Percentiles rank a stretch among this genome's conserved stretches.
Evolutionary conservation across 352 stramenopile genomes (phyloP).

Genomic region (Pythium volutum): DNA sequence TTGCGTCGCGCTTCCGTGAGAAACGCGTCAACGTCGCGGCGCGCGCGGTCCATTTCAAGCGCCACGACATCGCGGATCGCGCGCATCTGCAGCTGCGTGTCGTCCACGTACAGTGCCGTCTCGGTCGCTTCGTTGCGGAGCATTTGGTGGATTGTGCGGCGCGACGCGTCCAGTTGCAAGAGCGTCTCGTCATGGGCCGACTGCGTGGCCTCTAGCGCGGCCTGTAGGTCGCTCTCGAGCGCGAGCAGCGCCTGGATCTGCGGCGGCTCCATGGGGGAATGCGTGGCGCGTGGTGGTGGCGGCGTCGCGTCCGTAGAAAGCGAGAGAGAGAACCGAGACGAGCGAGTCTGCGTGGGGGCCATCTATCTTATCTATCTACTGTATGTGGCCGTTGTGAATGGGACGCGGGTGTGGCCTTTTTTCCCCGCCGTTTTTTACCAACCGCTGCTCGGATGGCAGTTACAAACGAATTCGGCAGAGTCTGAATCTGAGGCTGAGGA

Average conservation of each 20-base stretch:
- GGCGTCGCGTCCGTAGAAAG: background rate
- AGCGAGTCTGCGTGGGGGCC: background rate
- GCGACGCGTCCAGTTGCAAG: constrained; percentile 20
- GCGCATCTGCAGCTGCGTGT: constrained; percentile 25
- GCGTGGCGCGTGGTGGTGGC: background rate
- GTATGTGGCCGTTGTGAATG: no score
- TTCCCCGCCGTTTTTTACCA: constrained; percentile 1
- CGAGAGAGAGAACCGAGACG: background rate
- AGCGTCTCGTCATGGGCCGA: constrained; percentile 9
- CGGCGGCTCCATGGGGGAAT: background rate
- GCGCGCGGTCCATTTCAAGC: constrained; percentile 26
- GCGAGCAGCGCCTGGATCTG: constrained; percentile 11
- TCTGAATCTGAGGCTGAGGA: no score
- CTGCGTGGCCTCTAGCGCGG: constrained; percentile 12
- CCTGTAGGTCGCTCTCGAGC: constrained; percentile 26
- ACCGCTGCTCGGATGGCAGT: background rate
- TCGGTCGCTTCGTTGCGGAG: constrained; percentile 24
- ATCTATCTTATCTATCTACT: no score
- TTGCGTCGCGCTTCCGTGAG: constrained; percentile 20
- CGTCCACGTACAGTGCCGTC: constrained; percentile 21
- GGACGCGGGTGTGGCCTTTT: background rate
- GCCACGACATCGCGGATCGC: constrained; percentile 26
- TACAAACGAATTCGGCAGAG: background rate
- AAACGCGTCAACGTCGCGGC: constrained; percentile 14
- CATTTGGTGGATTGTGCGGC: constrained; percentile 15